phyloP scores from a whole-genome alignment of 2,329 filamentous ascomycete genomes.

The Exophiala dermatitidis region DNA sequence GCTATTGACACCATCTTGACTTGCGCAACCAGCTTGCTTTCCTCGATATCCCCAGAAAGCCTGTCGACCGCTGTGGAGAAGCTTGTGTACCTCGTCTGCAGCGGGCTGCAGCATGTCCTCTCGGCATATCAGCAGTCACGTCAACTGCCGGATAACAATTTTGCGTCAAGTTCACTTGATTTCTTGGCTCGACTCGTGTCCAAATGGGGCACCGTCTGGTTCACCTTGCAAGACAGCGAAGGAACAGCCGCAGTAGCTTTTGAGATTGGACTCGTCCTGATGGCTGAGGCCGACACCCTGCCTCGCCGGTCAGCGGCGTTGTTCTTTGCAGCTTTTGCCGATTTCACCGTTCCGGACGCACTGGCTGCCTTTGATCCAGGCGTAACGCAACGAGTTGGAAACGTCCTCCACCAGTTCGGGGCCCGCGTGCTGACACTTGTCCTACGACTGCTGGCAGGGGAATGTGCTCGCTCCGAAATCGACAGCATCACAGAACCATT shows the following conservation, averaged over 20 bases:
- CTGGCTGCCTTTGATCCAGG: conserved; percentile 7
- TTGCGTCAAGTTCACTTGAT: conserved; percentile 40
- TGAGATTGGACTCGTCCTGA: conserved; percentile 36
- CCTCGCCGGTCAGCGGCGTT: conserved; percentile 41
- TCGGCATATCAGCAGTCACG: not conserved
- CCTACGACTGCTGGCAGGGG: conserved; percentile 37
- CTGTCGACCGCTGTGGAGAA: conserved; percentile 34
- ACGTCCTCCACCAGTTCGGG: conserved; percentile 30
- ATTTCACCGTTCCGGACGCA: conserved; percentile 21
- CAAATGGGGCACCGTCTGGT: conserved; percentile 37
- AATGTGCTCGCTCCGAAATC: conserved; percentile 41
- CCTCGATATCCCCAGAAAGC: conserved; percentile 31
- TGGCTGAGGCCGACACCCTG: conserved; percentile 39
- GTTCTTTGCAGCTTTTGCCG: conserved; percentile 40
- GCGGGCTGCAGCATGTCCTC: conserved; percentile 33
- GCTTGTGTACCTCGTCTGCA: conserved; percentile 24
- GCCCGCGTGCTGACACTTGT: conserved; percentile 36
- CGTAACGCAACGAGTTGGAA: conserved; percentile 10
- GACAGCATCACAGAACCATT: conserved; percentile 38
- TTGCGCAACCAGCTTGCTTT: conserved; percentile 41
- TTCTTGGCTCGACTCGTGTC: conserved; percentile 39
- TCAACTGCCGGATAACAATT: conserved; percentile 33
- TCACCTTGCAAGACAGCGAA: conserved; percentile 29
- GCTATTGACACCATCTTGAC: conserved; percentile 40
- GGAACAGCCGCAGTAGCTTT: conserved; percentile 33